phyloP scores from a whole-genome alignment of 1,284 basidiomycete species.

The Cryptococcus sp. region DNA sequence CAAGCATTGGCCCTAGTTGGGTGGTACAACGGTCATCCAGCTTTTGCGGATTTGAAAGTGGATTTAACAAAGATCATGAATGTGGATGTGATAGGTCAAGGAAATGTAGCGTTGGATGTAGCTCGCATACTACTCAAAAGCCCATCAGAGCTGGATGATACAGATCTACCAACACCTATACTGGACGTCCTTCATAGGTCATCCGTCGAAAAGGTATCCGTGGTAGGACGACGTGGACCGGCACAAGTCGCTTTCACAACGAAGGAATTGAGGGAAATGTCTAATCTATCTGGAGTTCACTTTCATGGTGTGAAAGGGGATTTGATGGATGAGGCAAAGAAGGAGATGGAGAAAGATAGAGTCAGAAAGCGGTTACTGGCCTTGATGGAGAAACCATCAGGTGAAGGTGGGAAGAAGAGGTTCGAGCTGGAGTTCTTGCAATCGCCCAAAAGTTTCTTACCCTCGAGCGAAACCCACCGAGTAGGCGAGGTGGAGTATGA shows the following conservation, averaged over 20 bases:
- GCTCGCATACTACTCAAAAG: constrained; percentile 80
- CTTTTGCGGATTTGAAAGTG: constrained; percentile 48
- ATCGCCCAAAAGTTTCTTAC: constrained; percentile 58
- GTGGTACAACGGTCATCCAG: constrained; percentile 96
- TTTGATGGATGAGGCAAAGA: constrained; percentile 42
- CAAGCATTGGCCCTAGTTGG: constrained; percentile 85
- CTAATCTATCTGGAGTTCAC: constrained; percentile 64
- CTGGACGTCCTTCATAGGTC: constrained; percentile 65
- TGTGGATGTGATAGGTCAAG: constrained; percentile 86
- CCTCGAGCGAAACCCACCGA: constrained; percentile 39
- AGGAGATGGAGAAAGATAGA: constrained; percentile 44
- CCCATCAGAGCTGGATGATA: constrained; percentile 59
- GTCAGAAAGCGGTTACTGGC: constrained; percentile 52
- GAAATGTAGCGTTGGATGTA: constrained; percentile 93
- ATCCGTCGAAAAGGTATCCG: constrained; percentile 68
- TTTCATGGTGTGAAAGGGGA: constrained; percentile 35
- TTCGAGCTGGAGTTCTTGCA: constrained; percentile 82
- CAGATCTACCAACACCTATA: constrained; percentile 77
- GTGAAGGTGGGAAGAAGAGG: constrained; percentile 49
- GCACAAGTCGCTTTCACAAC: constrained; percentile 88
- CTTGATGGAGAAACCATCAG: constrained; percentile 43
- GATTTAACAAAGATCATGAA: constrained; percentile 60
- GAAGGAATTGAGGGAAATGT: constrained; percentile 90
- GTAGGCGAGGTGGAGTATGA: constrained; percentile 39
- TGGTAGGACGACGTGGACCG: constrained; percentile 81